A percentile compares a stretch with the other conserved stretches of the same genome.
These are phyloP conservation scores for Elongisporangium undulatum DNA, from an alignment of 352 stramenopile species.

Conservation along the genomic window DNA sequence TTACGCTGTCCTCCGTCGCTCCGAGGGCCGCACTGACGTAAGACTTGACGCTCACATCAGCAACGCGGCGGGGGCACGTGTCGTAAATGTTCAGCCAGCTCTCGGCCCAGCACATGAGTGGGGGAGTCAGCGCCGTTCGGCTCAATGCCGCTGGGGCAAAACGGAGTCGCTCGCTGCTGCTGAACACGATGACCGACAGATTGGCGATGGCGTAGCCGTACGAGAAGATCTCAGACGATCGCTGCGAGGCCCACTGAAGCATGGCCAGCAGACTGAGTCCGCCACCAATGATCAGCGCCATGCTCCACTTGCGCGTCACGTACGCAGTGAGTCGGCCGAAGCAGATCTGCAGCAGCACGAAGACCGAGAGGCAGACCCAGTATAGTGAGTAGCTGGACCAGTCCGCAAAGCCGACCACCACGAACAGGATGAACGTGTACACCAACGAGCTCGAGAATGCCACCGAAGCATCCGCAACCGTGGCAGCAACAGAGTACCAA, in stretches of 20 bases:
- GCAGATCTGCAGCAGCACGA: conserved; percentile 8
- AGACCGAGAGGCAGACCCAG: conserved; percentile 12
- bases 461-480: conserved; percentile 41
- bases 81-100: conserved; percentile 2
- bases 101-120: background rate
- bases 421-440: conserved; percentile 20
- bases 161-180: conserved; percentile 1
- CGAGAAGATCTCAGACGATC: conserved; percentile 6
- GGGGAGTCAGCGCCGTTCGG: background rate
- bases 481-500: conserved; percentile 49
- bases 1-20: background rate
- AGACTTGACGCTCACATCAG: background rate
- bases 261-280: conserved; percentile 6
- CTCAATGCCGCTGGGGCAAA: background rate
- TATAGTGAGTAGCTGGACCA: conserved; percentile 3
- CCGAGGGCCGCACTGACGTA: background rate
- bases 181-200: conserved; percentile 11
- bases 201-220: conserved; percentile 10
- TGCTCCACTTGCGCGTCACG: conserved; percentile 5
- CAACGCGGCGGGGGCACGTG: conserved; percentile 1
- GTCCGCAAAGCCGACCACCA: conserved; percentile 15
- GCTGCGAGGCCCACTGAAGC: conserved; percentile 7
- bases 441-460: conserved; percentile 10
- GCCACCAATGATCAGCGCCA: conserved; percentile 6
- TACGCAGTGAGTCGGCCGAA: conserved; percentile 7